Evolutionary conservation across 148 eudicot species (phyloP), one percentile per base, ranked within the genome.

Genomic region (Fagopyrum homotropicum): DNA sequence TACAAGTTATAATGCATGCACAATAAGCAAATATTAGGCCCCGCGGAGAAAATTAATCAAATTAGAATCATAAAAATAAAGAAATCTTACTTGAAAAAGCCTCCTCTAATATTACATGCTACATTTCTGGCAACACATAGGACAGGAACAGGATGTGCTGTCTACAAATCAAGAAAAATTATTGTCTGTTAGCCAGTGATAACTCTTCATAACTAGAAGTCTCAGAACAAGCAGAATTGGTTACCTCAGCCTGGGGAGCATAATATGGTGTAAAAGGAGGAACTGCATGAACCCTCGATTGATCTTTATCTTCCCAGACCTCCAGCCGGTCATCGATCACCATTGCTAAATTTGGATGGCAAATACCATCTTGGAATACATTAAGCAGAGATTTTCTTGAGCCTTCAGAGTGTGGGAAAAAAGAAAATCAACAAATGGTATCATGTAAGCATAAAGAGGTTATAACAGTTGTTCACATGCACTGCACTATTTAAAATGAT

Each of bases 211-310:
- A 66, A 61, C 16, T 15, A 71, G 57, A 48, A 70, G 57, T 64
- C 68, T 51, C 43, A 54, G 26, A 8, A 55, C 8, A 56, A 51
- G 56, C 17, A 69, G 29, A 30, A 50, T n/a, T 6, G 15, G 6
- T 44, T 81, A 95, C 99, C 99, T 95, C 99, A 74, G 97, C 99
- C 80, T 88, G 99, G 35, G 99, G 98, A 82, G 98, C 98, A 84
- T 89, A 88, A 80, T 95, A 95, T 44, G 99, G 99, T 78, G 97
- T 80, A 82, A 95, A 95, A 54, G 99, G 84, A 80, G 99, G 98
- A 69, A 95, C 99, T 48, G 90, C 98, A 85, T 95, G 99, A 74
- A 95, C 97, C 72, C 97, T 89, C 74, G 93, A 86, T 83, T 95
- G 99, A 84, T 95, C 99, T 76, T 83, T 89, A 72, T 90, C 98